Conservation (phyloP, 768 basidiomycete genomes). For the Mycena vitilis region DNA sequence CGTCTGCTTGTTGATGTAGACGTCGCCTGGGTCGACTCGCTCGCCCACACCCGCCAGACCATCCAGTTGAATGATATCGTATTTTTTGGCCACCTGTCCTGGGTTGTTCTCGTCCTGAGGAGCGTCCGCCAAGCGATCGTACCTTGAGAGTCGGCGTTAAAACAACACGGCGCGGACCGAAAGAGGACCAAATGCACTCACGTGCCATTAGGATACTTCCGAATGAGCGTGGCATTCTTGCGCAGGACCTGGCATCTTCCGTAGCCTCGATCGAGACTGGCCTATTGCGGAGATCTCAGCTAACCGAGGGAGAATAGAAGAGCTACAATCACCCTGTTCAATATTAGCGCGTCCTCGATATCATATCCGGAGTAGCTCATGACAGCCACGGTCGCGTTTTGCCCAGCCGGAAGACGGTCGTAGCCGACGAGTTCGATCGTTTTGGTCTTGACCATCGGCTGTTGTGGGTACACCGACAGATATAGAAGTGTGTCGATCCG, state of each 20-base stretch:
- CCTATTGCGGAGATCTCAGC: constrained; percentile 56
- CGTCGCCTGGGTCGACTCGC: constrained; percentile 90
- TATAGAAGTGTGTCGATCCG: constrained; percentile 99
- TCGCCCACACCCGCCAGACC: constrained; percentile 97
- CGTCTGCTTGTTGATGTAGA: constrained; percentile 97
- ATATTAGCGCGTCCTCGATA: constrained; percentile 97
- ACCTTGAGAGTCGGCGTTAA: constrained; percentile 57
- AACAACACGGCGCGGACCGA: constrained; percentile 9
- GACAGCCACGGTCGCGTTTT: constrained; percentile 98
- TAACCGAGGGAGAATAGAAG: constrained; percentile 5
- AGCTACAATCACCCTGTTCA: constrained; percentile 78
- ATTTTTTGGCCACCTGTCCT: constrained; percentile 83
- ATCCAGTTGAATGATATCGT: constrained; percentile 91
- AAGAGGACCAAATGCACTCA: constrained; percentile 56
- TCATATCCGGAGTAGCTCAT: constrained; percentile 99
- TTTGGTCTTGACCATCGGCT: constrained; percentile 99
- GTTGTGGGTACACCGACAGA: constrained; percentile 96
- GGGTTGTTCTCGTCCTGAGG: constrained; percentile 77
- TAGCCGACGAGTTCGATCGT: constrained; percentile 98
- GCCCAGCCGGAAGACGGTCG: constrained; percentile 95
- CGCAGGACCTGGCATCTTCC: constrained; percentile 97
- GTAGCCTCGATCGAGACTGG: constrained; percentile 96
- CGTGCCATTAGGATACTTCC: constrained; percentile 98
- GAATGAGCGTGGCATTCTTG: constrained; percentile 93
- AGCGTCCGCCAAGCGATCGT: constrained; percentile 94